Evolutionary conservation across 2,329 filamentous ascomycete species (phyloP).

Genomic region (Penicillium sp.): DNA sequence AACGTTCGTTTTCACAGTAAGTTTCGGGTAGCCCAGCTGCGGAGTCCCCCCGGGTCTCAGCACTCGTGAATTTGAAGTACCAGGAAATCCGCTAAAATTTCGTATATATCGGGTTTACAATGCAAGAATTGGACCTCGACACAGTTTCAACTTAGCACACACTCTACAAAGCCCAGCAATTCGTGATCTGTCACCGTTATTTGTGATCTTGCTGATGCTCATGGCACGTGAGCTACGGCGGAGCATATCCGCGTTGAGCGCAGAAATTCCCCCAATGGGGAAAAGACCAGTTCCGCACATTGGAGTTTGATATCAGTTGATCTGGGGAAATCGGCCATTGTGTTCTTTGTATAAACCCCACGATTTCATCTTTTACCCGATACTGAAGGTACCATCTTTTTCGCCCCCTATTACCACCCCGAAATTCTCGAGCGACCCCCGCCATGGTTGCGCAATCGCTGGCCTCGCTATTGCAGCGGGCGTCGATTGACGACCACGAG

Average conservation of each 20-base stretch:
- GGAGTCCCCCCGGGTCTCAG: background rate
- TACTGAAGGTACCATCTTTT: background rate
- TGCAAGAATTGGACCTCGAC: background rate
- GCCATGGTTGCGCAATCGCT: constrained; percentile 48
- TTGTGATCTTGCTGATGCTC: background rate
- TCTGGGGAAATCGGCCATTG: constrained; percentile 10
- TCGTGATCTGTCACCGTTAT: background rate
- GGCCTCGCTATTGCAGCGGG: constrained; percentile 55
- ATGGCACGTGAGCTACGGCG: constrained; percentile 22
- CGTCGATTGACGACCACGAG: constrained; percentile 61
- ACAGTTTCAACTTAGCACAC: background rate
- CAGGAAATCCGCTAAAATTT: too few relatives aligned
- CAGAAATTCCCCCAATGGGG: constrained; percentile 17
- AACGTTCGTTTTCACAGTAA: too few relatives aligned
- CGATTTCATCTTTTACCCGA: background rate
- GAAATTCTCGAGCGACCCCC: constrained; percentile 19
- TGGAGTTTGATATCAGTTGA: constrained; percentile 17
- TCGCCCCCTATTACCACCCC: background rate
- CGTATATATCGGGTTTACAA: background rate
- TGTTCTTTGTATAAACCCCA: background rate
- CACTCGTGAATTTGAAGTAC: background rate
- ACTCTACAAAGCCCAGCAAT: background rate
- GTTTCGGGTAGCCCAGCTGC: background rate
- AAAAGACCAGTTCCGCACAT: constrained; percentile 24
- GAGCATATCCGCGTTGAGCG: constrained; percentile 7